Evolutionary conservation across 768 basidiomycete species (phyloP), one percentile per base, ranked within the genome.

Genomic region (Terana coerulea): DNA sequence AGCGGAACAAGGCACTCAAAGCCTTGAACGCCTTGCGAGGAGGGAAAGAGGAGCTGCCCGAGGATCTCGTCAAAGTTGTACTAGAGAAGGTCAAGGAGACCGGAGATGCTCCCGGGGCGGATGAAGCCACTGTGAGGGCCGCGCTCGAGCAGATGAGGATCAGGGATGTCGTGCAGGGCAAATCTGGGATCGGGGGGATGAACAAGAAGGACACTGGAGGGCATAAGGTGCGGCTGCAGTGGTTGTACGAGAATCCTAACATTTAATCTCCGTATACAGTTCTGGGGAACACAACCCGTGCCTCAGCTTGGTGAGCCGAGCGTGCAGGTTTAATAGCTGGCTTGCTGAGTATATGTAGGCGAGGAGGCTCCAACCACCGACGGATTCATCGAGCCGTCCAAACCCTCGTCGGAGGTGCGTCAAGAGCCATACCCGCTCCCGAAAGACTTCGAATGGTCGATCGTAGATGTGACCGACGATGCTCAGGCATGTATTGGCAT

Each of bases 251-350:
- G 21, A 40, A 54, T 28, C 52, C 46, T 50, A 49, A 55, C 22
- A 22, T 22, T 22, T 8, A 50, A 28, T 47, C 11, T 34, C 26
- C 24, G 21, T 28, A 40, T 53, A 21, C 61, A 92, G 94, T 99
- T 99, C 71, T 98, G 97, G 97, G 82, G 75, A 29, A 98, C 95
- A 5, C 97, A 99, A 67, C 97, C 97, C 3, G 97, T 99, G 6
- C 89, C 92, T n/a, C 91, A 94, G 63, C 69, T 82, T 49, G 88
- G 89, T 84, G 67, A 48, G 6, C 28, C 4, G 33, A 0, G 14
- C 36, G 45, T 48, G n/a, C 3, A 1, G 14, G 9, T 15, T 2
- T 15, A 15, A 17, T n/a, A 31, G n/a, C 12, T 12, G 28, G 41
- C 45, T 53, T 15, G 19, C 30, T 14, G 31, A 10, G 14, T 17